These are phyloP conservation scores for Penicillium mononematosum DNA, from an alignment of 495 filamentous ascomycete genomes.

Conservation along the genomic window DNA sequence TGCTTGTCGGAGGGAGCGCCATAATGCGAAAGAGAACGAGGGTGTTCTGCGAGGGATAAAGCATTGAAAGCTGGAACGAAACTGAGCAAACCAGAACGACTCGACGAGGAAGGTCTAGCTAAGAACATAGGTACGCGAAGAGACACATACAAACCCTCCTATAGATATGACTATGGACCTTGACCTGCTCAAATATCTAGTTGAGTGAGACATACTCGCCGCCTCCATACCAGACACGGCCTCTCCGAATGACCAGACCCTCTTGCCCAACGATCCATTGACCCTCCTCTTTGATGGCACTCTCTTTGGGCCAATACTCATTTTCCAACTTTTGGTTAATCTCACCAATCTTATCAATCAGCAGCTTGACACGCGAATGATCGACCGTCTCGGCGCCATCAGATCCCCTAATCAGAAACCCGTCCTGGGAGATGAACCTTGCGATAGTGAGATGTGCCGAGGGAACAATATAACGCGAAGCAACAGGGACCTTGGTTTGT, in stretches of 20 bases:
- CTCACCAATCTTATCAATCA: slow-evolving; percentile 65
- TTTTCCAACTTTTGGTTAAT: slow-evolving; percentile 66
- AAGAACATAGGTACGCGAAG: too few species aligned
- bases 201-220: slow-evolving; percentile 53
- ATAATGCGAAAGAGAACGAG: too few species aligned
- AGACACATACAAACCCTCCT: too few species aligned
- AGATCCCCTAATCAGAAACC: slow-evolving; percentile 38
- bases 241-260: slow-evolving; percentile 64
- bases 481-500: slow-evolving; percentile 56
- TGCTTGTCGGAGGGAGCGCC: too few species aligned
- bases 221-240: slow-evolving; percentile 77
- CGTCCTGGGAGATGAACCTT: slow-evolving; percentile 62
- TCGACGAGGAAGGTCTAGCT: not conserved
- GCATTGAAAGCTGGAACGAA: too few species aligned
- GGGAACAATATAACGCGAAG: slow-evolving; percentile 74
- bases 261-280: slow-evolving; percentile 71
- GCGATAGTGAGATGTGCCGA: slow-evolving; percentile 81
- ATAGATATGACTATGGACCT: too few species aligned
- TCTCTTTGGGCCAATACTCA: slow-evolving; percentile 59
- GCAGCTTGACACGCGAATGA: slow-evolving; percentile 49
- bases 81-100: not conserved
- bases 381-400: slow-evolving; percentile 32
- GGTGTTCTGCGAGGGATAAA: too few species aligned
- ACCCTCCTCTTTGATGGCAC: slow-evolving; percentile 42
- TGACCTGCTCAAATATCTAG: not conserved